phyloP scores from a whole-genome alignment of 345 rosid species.

The Citrus sp. region DNA sequence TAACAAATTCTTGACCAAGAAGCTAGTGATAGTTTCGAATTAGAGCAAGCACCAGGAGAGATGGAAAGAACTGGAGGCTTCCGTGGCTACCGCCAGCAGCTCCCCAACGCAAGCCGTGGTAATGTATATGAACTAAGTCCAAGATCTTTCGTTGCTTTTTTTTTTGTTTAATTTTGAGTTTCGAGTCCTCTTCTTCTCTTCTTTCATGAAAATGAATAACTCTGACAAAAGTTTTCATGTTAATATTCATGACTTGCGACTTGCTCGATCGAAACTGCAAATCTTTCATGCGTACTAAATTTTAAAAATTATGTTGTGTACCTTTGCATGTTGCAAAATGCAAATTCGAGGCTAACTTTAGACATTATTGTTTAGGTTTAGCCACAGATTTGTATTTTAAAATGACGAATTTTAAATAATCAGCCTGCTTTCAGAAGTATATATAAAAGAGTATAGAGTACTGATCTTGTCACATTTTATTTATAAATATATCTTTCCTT shows the following conservation, averaged over 20 bases:
- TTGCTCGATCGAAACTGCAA: background rate
- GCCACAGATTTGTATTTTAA: no score
- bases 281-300: background rate
- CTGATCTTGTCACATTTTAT: no score
- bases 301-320: background rate
- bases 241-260: no score
- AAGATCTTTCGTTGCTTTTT: background rate
- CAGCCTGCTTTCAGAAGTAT: no score
- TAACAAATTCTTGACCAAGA: background rate
- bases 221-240: background rate
- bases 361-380: no score
- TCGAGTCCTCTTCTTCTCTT: background rate
- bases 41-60: background rate
- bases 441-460: no score
- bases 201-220: slow-evolving; percentile 7
- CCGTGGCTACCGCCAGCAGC: slow-evolving; percentile 60
- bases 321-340: background rate
- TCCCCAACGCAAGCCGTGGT: slow-evolving; percentile 42
- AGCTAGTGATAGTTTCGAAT: background rate
- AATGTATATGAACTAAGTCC: background rate
- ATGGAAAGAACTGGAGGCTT: slow-evolving; percentile 57
- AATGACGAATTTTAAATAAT: no score
- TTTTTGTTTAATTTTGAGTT: background rate
- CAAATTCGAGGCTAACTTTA: no score
- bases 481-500: no score